Evolutionary conservation across 2,329 filamentous ascomycete genomes (phyloP).

Genomic region (Cladosporium austrohemisphaericum): DNA sequence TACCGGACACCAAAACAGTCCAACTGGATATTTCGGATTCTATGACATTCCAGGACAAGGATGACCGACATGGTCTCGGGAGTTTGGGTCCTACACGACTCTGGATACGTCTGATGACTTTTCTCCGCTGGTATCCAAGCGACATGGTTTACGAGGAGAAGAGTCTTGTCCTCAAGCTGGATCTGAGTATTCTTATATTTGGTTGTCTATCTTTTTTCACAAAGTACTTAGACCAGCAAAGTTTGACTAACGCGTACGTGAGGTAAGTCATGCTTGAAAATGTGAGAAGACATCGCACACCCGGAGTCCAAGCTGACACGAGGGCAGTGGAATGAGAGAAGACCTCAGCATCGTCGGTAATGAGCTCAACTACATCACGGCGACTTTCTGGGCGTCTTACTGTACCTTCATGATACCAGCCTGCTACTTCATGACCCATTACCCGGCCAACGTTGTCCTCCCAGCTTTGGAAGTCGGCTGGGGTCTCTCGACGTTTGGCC

Average conservation of each 20-base stretch:
- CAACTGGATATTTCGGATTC: background rate
- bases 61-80: background rate
- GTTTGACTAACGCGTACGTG: background rate
- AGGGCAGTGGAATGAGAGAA: background rate
- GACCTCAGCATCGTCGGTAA: background rate
- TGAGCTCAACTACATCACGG: background rate
- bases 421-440: slow-evolving; percentile 3
- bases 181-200: background rate
- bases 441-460: background rate
- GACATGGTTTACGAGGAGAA: background rate
- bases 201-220: slow-evolving; percentile 1
- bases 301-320: too few species aligned
- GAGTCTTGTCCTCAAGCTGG: background rate
- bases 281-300: too few species aligned
- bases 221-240: slow-evolving; percentile 1
- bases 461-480: background rate
- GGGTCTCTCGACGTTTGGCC: slow-evolving; percentile 1
- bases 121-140: background rate
- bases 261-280: background rate
- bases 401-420: slow-evolving; percentile 2
- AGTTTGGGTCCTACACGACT: background rate
- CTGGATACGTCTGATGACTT: background rate
- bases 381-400: slow-evolving; percentile 1
- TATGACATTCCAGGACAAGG: background rate
- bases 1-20: too few species aligned